Conservation (phyloP, 75 land plant genomes). For the Sequoia sempervirens region DNA sequence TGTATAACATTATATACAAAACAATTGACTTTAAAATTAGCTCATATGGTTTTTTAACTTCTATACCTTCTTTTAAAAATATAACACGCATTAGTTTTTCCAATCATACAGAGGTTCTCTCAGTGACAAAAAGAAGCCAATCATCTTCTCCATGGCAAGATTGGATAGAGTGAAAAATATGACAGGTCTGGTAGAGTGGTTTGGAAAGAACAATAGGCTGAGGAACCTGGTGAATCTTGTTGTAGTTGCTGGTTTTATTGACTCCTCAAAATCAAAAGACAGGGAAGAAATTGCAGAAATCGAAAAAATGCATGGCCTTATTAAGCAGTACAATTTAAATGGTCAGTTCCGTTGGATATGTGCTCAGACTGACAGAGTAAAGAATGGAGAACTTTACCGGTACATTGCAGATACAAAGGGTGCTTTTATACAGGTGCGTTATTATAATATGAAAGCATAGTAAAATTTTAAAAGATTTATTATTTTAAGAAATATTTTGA, state of each 20-base stretch:
- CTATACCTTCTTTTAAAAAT: background rate
- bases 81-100: background rate
- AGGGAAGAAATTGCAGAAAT: slow-evolving; percentile 90
- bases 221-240: slow-evolving; percentile 77
- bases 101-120: slow-evolving; percentile 61
- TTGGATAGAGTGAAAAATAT: slow-evolving; percentile 93
- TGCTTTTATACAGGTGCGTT: slow-evolving; percentile 73
- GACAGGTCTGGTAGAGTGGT: slow-evolving; percentile 82
- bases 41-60: background rate
- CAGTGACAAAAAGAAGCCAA: slow-evolving; percentile 68
- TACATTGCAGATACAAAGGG: slow-evolving; percentile 87
- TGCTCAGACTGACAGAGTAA: slow-evolving; percentile 69
- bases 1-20: background rate
- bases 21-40: background rate
- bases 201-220: slow-evolving; percentile 65
- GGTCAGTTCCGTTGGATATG: slow-evolving; percentile 85
- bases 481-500: background rate
- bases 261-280: slow-evolving; percentile 82
- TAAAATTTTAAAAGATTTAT: background rate
- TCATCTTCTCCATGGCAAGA: slow-evolving; percentile 96
- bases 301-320: slow-evolving; percentile 72
- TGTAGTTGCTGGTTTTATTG: slow-evolving; percentile 80
- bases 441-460: background rate
- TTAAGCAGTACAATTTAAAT: slow-evolving; percentile 58
- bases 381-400: slow-evolving; percentile 90